Evolutionary conservation across 495 filamentous ascomycete genomes (phyloP), one percentile per base, ranked within the genome.

Genomic region (Jackrogersella minutella): DNA sequence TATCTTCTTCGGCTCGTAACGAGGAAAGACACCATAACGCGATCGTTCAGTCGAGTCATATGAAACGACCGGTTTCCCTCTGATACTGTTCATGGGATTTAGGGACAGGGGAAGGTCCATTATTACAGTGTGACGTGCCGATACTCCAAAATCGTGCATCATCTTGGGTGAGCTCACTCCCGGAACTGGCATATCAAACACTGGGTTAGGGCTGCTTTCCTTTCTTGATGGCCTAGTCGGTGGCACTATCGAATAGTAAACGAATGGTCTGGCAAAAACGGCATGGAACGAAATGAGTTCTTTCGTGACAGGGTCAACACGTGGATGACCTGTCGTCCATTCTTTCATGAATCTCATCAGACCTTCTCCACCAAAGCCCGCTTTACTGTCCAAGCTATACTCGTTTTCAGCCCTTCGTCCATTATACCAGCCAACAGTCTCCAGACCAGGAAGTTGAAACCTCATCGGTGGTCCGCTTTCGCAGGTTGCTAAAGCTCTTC

Each of bases 111-210:
- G 88, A 14, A 89, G 80, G 68, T 91, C 86, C 76, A 91, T 78
- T 39, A 91, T 88, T 24, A 90, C 74, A 0, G 87, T 88, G 71
- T 90, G 79, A 16, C 62, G 66, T 13, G 65, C 73, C 0, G 86
- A 87, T 2, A 89, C 88, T 4, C 87, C 87, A 67, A 89, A 90
- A 64, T 90, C 87, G 66, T 90, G 88, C 87, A 91, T 90, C 82
- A 90, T 84, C 70, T 87, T 90, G 2, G 86, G 80, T 8, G 80
- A 82, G n/a, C 75, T 66, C 11, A 90, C 74, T 1, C 88, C 86
- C 2, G 85, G 81, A 0, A 90, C 76, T 17, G 70, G 58, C 9
- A 58, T 46, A 30, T 65, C 40, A 55, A 70, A 64, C 11, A 63
- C 37, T 2, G 52, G 41, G 2, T 61, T 34, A 8, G 33, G 51